Conservation (phyloP, 331 rosid species). For the Acacia pycnantha region DNA sequence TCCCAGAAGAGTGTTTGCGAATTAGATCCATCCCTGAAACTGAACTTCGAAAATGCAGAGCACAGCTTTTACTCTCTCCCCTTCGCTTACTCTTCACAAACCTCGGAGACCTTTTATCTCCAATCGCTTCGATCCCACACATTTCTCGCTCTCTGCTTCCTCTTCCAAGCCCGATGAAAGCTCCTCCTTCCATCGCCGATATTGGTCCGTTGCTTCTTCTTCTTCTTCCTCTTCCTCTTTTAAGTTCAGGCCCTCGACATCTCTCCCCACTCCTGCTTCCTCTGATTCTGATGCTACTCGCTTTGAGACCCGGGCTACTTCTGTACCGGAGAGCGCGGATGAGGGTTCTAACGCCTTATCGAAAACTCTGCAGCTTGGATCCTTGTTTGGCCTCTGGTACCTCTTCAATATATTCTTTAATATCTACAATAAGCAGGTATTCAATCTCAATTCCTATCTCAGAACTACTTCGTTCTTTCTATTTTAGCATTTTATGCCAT, state of each 20-base stretch:
- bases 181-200: slow-evolving; percentile 43
- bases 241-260: slow-evolving; percentile 49
- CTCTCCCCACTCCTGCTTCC: slow-evolving; percentile 28
- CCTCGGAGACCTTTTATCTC: slow-evolving; percentile 11
- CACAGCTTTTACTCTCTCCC: slow-evolving; percentile 37
- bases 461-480: background rate
- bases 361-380: slow-evolving; percentile 66
- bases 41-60: slow-evolving; percentile 60
- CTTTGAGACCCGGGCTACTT: slow-evolving; percentile 52
- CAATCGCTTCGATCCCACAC: slow-evolving; percentile 26
- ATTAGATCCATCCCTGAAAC: slow-evolving; percentile 14
- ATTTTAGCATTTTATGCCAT: background rate
- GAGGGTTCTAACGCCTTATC: slow-evolving; percentile 18
- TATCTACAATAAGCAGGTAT: slow-evolving; percentile 89
- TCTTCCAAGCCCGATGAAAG: slow-evolving; percentile 27
- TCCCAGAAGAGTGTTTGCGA: background rate
- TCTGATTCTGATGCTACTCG: slow-evolving; percentile 24
- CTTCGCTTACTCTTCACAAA: slow-evolving; percentile 27
- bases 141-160: slow-evolving; percentile 21
- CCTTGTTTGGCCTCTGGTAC: slow-evolving; percentile 75
- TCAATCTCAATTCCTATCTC: background rate
- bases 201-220: slow-evolving; percentile 47
- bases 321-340: slow-evolving; percentile 53
- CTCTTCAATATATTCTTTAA: slow-evolving; percentile 86
- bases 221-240: slow-evolving; percentile 33